A percentile compares a stretch with the other conserved stretches of the same genome.
phyloP scores from a whole-genome alignment of 192 early-diverging fungal species.

The Rhizoclosmatium sp. region DNA sequence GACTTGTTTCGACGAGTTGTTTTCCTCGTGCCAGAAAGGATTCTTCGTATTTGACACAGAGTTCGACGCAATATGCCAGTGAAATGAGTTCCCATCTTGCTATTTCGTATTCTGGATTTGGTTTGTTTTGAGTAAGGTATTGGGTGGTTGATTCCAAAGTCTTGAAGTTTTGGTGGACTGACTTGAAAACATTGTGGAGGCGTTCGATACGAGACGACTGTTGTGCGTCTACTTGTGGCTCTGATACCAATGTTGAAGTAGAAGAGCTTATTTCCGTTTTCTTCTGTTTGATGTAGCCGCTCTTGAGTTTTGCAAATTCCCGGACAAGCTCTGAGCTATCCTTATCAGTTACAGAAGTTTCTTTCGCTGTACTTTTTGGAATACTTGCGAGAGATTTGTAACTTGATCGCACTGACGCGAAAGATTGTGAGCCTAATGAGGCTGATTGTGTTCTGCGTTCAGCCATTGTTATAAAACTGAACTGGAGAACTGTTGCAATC shows the following conservation, averaged over 20 bases:
- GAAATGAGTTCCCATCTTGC: slow-evolving; percentile 36
- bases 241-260: background rate
- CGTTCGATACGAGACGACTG: slow-evolving; percentile 1
- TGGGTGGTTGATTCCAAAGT: background rate
- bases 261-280: background rate
- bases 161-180: slow-evolving; percentile 25
- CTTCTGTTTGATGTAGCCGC: background rate
- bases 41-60: slow-evolving; percentile 34
- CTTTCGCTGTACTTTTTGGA: background rate
- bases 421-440: too few relatives aligned
- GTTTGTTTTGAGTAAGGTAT: slow-evolving; percentile 4
- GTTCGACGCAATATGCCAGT: slow-evolving; percentile 29
- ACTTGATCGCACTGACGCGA: background rate
- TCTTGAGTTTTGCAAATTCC: background rate
- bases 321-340: background rate
- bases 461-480: too few relatives aligned
- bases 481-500: too few relatives aligned
- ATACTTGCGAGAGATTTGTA: background rate
- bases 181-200: slow-evolving; percentile 21
- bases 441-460: too few relatives aligned
- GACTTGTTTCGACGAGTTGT: slow-evolving; percentile 5
- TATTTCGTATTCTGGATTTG: slow-evolving; percentile 26
- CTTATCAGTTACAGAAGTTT: background rate
- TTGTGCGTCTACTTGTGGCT: background rate
- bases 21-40: slow-evolving; percentile 1